phyloP scores from a whole-genome alignment of 1,139 yeast genomes.

The Candida sanyaensis region DNA sequence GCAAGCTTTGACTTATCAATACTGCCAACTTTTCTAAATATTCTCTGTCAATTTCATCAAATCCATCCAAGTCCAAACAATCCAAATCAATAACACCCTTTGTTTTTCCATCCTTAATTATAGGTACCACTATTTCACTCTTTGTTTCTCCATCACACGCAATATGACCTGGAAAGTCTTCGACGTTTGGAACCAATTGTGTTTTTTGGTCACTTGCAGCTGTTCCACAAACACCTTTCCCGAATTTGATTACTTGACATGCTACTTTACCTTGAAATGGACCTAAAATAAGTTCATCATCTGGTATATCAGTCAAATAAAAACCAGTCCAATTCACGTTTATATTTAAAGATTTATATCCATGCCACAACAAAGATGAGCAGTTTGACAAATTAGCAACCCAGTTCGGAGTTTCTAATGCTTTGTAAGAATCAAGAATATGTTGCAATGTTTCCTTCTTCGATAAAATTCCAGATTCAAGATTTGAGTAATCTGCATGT shows the following conservation, averaged over 20 bases:
- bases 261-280: constrained; percentile 98
- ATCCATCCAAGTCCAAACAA: constrained; percentile 64
- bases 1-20: constrained; percentile 36
- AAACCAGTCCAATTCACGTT: constrained; percentile 94
- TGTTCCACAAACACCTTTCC: constrained; percentile 89
- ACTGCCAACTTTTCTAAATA: constrained; percentile 62
- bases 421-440: constrained; percentile 62
- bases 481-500: constrained; percentile 73
- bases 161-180: constrained; percentile 85
- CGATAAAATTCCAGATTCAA: constrained; percentile 27
- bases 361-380: constrained; percentile 85
- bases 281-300: constrained; percentile 66
- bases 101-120: constrained; percentile 45
- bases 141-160: constrained; percentile 96
- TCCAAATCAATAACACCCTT: constrained; percentile 88
- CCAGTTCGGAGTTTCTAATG: constrained; percentile 78
- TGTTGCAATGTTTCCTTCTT: constrained; percentile 62
- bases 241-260: constrained; percentile 77
- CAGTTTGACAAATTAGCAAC: constrained; percentile 87
- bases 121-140: constrained; percentile 92
- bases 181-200: constrained; percentile 77
- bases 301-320: constrained; percentile 46
- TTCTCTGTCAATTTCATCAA: constrained; percentile 60
- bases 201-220: constrained; percentile 64
- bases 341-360: constrained; percentile 60